Percentiles rank a stretch among this genome's conserved stretches.
phyloP scores from a whole-genome alignment of 768 basidiomycete species.

The Russula sp. region DNA sequence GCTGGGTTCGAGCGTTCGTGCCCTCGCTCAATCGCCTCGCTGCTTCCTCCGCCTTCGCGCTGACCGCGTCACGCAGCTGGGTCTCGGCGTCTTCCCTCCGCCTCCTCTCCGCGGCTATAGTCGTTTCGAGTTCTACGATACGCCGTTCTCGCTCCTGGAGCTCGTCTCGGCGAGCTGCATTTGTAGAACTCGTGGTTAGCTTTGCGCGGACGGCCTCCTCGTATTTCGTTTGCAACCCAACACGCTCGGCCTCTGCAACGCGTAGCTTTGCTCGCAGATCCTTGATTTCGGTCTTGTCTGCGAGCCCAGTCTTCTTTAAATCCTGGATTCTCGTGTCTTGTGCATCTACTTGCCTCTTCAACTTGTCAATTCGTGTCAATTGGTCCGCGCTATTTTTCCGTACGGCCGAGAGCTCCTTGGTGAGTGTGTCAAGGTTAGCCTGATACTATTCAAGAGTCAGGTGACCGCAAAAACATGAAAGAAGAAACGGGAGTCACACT shows the following conservation, averaged over 20 bases:
- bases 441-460: constrained; percentile 43
- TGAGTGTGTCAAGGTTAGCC: constrained; percentile 52
- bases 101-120: constrained; percentile 44
- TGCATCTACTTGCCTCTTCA: constrained; percentile 54
- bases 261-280: constrained; percentile 56
- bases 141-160: constrained; percentile 46
- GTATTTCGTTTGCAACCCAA: constrained; percentile 46
- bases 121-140: constrained; percentile 53
- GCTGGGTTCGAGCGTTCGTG: constrained; percentile 34
- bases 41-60: constrained; percentile 40
- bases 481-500: constrained; percentile 36
- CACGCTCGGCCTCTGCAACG: constrained; percentile 49
- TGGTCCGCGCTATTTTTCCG: constrained; percentile 47
- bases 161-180: constrained; percentile 51
- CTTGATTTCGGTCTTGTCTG: constrained; percentile 58
- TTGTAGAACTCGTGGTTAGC: constrained; percentile 43
- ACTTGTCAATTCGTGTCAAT: constrained; percentile 49
- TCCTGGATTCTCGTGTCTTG: constrained; percentile 59
- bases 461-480: constrained; percentile 7
- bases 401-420: constrained; percentile 46
- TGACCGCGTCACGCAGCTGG: constrained; percentile 37
- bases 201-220: constrained; percentile 46
- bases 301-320: constrained; percentile 42
- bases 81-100: constrained; percentile 44
- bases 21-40: constrained; percentile 32